Evolutionary conservation across 1,139 yeast species (phyloP), one percentile per base, ranked within the genome.

Genomic region (Pichia inconspicua): DNA sequence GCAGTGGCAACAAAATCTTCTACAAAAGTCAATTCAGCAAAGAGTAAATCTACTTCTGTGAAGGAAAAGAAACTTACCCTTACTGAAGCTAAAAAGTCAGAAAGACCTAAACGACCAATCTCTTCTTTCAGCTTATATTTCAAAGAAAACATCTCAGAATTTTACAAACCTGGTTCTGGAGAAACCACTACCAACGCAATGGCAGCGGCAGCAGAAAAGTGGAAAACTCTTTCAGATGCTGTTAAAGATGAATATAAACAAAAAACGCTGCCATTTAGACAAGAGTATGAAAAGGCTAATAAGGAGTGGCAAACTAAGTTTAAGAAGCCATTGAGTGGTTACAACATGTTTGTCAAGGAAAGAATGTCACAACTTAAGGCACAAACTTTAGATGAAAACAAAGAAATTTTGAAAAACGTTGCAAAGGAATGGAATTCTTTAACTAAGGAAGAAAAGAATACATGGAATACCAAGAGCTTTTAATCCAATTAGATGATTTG

Each of bases 241-340:
- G 52, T 44, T n/a, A 58, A 54, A 44, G 48, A 41, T 2, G 46
- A 54, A 25, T 59, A 51, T 41, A 14, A 44, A 2, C 36, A 36
- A 22, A 46, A 31, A 25, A 25, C 42, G 11, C 46, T 49, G 3
- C 45, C 43, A 12, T 41, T 44, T 5, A 25, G 17, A 19, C 55
- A 38, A 14, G 38, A 50, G 30, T 54, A 58, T 25, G 39, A 37
- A 4, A 40, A 48, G 22, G 50, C 46, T 5, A n/a, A 53, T 27
- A 55, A 50, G 1, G 58, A 51, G 4, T 61, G 65, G 65, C 50
- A 50, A 17, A 50, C 37, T 11, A 58, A 59, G 40, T 58, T 55
- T 34, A 55, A 55, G n/a, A 48, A 46, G 28, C 54, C 56, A 34
- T 45, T 55, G 5, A 41, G 52, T 9, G 59, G 58, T 25, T 61